Percentiles rank a stretch among this genome's conserved stretches.
Conservation (phyloP, 1,139 yeast genomes). For the Hansenula lynferdii region DNA sequence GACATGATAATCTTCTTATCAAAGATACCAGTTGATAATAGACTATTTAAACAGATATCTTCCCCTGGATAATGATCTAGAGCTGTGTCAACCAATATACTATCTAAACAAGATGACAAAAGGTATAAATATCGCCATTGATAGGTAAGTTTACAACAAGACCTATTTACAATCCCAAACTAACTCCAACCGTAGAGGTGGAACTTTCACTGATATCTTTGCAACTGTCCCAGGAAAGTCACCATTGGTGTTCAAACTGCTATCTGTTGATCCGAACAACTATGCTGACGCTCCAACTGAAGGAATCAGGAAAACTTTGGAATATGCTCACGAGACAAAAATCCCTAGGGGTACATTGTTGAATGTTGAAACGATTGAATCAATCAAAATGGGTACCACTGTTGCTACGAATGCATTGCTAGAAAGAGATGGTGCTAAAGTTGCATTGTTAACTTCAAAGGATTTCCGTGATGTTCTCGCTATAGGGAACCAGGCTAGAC, state of each 20-base stretch:
- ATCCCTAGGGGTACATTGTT: slow-evolving; percentile 48
- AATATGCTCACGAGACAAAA: slow-evolving; percentile 45
- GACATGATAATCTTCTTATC: too few relatives aligned
- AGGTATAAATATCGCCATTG: not conserved
- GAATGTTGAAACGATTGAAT: slow-evolving; percentile 44
- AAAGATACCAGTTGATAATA: too few relatives aligned
- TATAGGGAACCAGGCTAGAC: slow-evolving; percentile 74
- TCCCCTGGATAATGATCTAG: too few relatives aligned
- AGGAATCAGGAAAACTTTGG: slow-evolving; percentile 72
- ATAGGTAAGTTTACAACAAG: not conserved
- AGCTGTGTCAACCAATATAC: too few relatives aligned
- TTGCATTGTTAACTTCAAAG: slow-evolving; percentile 60
- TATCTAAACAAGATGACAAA: not conserved
- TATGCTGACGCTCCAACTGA: slow-evolving; percentile 89
- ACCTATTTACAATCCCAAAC: slow-evolving; percentile 1
- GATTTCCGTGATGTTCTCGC: slow-evolving; percentile 60
- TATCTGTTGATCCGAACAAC: slow-evolving; percentile 84
- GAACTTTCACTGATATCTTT: slow-evolving; percentile 83
- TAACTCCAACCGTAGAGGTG: slow-evolving; percentile 45
- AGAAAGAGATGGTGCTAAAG: slow-evolving; percentile 65
- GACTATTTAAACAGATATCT: too few relatives aligned
- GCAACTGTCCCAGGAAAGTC: slow-evolving; percentile 27
- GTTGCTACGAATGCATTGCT: slow-evolving; percentile 72
- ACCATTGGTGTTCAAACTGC: slow-evolving; percentile 53
- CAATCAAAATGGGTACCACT: slow-evolving; percentile 75